Base-by-base conservation (phyloP, 2,329 filamentous ascomycete genomes). In the Alternaria conjuncta region DNA sequence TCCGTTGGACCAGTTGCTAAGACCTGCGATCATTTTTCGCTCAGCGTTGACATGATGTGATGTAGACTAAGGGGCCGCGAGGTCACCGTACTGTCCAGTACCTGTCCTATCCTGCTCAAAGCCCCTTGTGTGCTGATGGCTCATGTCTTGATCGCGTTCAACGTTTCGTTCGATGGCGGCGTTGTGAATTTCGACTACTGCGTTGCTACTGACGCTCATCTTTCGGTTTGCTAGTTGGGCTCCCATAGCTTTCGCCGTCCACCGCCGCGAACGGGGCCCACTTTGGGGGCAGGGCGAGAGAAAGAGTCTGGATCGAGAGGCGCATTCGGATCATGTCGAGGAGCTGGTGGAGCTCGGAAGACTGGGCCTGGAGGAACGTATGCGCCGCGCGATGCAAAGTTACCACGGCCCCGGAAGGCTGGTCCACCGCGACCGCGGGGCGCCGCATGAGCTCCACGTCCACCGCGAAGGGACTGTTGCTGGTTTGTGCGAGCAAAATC, bases 401-500 rank as follows among this genome's bases (percentile, higher is more conserved):
- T 69, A 43, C 75, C 75, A 55, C 75, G 75, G 28, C 74, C 73
- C 49, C 78, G 68, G 45, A 73, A 70, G 20, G 68, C 44, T 49
- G 69, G 60, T 18, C 66, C 66, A 28, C 71, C 71, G 28, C 72
- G 72, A 44, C 74, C 76, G 59, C 73, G 71, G 53, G 68, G 58
- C 13, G 68, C 53, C 28, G 61, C 59, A 47, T 71, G 70, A 44
- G 68, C 72, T 55, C 74, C 76, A 47, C 77, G 75, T 45, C 74
- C 73, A 41, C 78, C 76, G n/a, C 77, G 76, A n/a, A 69, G 71
- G 10, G 70, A 69, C 25, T 68, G 70, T 15, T 74, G 74, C 20
- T 78, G 72, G 18, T 65, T 74, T 15, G 75, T 69, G 53, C 83
- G 80, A n/a, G 75, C 80, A 66, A 85, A 85, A 20, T 82, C 80